Evolutionary conservation across 2,329 filamentous ascomycete genomes (phyloP).

Genomic region (Stemphylium lycopersici): DNA sequence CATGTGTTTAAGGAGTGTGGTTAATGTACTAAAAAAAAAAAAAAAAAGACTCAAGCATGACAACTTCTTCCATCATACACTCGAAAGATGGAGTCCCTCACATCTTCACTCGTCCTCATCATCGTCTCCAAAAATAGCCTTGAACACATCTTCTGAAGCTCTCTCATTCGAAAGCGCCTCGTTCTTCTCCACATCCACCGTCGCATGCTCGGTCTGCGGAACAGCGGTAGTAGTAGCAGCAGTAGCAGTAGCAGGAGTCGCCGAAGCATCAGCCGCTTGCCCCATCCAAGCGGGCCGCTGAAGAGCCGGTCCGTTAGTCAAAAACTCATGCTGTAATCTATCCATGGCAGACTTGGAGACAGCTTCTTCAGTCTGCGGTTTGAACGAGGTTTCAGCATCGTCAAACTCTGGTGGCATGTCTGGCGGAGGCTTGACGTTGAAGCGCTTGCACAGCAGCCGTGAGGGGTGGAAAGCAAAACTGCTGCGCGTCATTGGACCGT

Average conservation of each 20-base stretch:
- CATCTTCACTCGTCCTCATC: conserved; percentile 63
- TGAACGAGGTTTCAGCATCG: conserved; percentile 39
- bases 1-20: too few species aligned
- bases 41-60: not conserved
- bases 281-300: conserved; percentile 42
- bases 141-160: conserved; percentile 82
- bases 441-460: conserved; percentile 88
- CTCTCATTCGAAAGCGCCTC: conserved; percentile 75
- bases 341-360: conserved; percentile 61
- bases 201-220: conserved; percentile 29
- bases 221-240: conserved; percentile 4
- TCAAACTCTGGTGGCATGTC: conserved; percentile 63
- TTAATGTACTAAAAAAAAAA: not conserved
- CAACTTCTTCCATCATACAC: not conserved
- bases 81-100: not conserved
- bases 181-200: conserved; percentile 75
- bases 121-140: conserved; percentile 90
- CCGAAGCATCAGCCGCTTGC: conserved; percentile 2
- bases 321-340: conserved; percentile 40
- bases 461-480: conserved; percentile 77
- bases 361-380: conserved; percentile 50
- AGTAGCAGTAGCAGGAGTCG: not conserved
- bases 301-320: conserved; percentile 34
- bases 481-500: conserved; percentile 82
- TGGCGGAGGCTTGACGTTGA: conserved; percentile 79